A percentile compares a stretch with the other conserved stretches of the same genome.
These are phyloP conservation scores for Plantago lanceolata DNA, from an alignment of 305 asterid genomes.

Conservation along the genomic window DNA sequence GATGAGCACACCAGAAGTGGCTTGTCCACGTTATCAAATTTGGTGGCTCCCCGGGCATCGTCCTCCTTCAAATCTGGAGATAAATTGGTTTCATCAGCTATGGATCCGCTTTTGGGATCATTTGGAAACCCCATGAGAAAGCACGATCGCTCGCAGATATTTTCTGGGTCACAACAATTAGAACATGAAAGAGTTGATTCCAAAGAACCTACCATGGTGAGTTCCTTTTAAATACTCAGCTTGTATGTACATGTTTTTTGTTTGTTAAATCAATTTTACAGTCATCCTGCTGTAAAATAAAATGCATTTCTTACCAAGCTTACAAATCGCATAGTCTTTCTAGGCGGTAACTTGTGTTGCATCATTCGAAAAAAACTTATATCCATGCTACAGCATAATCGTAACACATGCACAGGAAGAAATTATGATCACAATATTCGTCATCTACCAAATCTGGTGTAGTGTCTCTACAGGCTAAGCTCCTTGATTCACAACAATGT, in stretches of 20 bases:
- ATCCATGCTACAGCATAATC: background rate
- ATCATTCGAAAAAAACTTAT: background rate
- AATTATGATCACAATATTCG: too few relatives aligned
- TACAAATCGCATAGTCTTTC: background rate
- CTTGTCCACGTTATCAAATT: background rate
- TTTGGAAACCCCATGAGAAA: slow-evolving; percentile 41
- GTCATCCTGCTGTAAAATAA: too few relatives aligned
- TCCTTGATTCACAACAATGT: background rate
- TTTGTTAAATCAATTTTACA: too few relatives aligned
- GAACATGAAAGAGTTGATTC: slow-evolving; percentile 38
- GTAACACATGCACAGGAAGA: too few relatives aligned
- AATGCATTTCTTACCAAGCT: too few relatives aligned
- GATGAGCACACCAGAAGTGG: slow-evolving; percentile 20
- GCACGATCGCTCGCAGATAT: slow-evolving; percentile 37
- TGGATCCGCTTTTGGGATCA: slow-evolving; percentile 33
- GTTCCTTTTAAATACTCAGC: slow-evolving; percentile 17
- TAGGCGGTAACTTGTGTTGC: background rate
- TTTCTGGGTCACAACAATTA: slow-evolving; percentile 33
- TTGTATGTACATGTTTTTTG: background rate
- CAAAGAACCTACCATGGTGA: slow-evolving; percentile 46
- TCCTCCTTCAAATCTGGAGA: slow-evolving; percentile 34
- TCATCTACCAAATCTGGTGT: too few relatives aligned
- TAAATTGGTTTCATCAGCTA: slow-evolving; percentile 28
- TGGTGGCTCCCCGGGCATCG: background rate
- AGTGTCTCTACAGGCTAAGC: too few relatives aligned